Percentiles rank a stretch among this genome's conserved stretches.
Conservation (phyloP, 305 asterid species). For the Fraxinus nigra region DNA sequence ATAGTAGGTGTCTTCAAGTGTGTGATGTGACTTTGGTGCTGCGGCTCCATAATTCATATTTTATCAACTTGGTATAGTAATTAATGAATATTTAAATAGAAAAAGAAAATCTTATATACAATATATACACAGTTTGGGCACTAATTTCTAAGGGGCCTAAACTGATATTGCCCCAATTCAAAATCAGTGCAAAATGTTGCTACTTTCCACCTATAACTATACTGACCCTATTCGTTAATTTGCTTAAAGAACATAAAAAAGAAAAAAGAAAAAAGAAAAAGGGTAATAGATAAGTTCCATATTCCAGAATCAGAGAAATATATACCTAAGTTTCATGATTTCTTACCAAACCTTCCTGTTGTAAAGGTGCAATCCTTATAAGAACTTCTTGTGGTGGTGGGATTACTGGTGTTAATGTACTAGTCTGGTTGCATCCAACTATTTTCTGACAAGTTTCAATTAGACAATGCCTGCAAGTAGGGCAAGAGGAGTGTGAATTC, state of each 20-base stretch:
- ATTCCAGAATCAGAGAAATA: background rate
- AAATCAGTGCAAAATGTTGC: conserved; percentile 26
- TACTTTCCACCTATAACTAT: conserved; percentile 26
- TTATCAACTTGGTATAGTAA: conserved; percentile 2
- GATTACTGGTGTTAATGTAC: background rate
- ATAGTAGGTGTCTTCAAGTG: background rate
- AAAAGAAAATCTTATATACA: conserved; percentile 26
- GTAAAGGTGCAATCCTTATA: conserved; percentile 47
- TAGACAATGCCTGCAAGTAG: conserved; percentile 76
- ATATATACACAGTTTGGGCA: conserved; percentile 6
- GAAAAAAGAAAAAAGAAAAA: background rate
- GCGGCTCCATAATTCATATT: background rate
- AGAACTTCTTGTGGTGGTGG: conserved; percentile 24
- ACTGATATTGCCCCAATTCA: conserved; percentile 18
- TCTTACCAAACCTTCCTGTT: conserved; percentile 45
- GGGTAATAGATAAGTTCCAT: too few species aligned
- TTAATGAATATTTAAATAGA: conserved; percentile 11
- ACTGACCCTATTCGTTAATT: conserved; percentile 4
- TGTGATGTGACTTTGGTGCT: conserved; percentile 18
- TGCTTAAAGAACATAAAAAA: background rate
- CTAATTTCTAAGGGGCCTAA: conserved; percentile 3
- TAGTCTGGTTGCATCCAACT: conserved; percentile 29
- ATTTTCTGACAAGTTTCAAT: conserved; percentile 63
- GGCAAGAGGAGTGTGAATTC: conserved; percentile 76
- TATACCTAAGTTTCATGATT: conserved; percentile 28